A percentile compares a stretch with the other conserved stretches of the same genome.
phyloP scores from a whole-genome alignment of 495 filamentous ascomycete species.

The Penicillium soppii region DNA sequence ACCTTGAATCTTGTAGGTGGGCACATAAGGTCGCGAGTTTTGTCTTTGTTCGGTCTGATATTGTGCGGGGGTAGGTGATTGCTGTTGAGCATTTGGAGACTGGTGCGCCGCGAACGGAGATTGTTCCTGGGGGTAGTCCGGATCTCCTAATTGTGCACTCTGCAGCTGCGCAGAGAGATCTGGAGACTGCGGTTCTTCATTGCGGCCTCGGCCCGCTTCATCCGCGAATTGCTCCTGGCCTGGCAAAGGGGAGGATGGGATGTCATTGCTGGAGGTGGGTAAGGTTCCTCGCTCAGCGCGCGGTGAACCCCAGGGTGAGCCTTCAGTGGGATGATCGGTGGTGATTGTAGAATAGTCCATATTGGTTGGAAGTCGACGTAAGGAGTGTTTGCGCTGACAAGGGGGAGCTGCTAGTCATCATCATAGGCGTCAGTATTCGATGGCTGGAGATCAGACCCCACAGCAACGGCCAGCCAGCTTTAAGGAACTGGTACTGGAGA shows the following conservation, averaged over 20 bases:
- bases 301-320: constrained; percentile 82
- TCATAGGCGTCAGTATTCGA: constrained; percentile 28
- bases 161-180: constrained; percentile 47
- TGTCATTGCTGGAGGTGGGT: constrained; percentile 47
- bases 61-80: constrained; percentile 47
- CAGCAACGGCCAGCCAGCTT: constrained; percentile 23
- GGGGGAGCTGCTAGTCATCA: constrained; percentile 22
- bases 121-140: constrained; percentile 37
- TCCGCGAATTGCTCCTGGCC: constrained; percentile 44
- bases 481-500: too few species aligned
- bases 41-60: constrained; percentile 47
- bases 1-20: constrained; percentile 82
- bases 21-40: constrained; percentile 45
- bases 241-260: constrained; percentile 56
- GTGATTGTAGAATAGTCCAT: constrained; percentile 88
- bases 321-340: constrained; percentile 65
- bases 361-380: constrained; percentile 15
- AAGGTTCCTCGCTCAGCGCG: constrained; percentile 59
- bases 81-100: constrained; percentile 42
- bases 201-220: constrained; percentile 22
- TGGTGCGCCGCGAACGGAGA: constrained; percentile 37
- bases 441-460: constrained; percentile 22
- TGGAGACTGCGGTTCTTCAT: constrained; percentile 25
- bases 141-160: constrained; percentile 41
- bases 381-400: constrained; percentile 21